Conservation (phyloP, 208 protist genomes). For the Herpetomonas samuelpessoai region DNA sequence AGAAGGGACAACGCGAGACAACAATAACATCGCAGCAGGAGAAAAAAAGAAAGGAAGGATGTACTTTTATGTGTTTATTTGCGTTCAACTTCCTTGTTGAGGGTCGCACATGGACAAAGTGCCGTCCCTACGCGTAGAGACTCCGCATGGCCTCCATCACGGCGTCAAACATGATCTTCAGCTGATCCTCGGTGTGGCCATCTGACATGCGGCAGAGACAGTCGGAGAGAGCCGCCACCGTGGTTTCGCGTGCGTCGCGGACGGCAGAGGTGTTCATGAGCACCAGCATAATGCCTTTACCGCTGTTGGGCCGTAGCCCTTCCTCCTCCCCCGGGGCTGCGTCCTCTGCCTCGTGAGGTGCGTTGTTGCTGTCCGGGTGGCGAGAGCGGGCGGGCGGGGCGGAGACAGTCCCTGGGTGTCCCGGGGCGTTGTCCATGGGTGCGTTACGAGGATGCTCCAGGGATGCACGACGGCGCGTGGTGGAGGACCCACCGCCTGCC, state of each 20-base stretch:
- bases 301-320: not conserved
- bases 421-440: not conserved
- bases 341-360: not conserved
- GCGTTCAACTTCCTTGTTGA: no score
- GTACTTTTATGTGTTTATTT: no score
- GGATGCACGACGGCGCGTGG: no score
- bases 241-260: constrained; percentile 33
- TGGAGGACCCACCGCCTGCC: not conserved
- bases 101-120: no score
- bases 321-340: not conserved
- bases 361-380: not conserved
- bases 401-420: no score
- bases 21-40: not conserved
- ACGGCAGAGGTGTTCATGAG: constrained; percentile 23
- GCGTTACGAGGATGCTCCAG: not conserved
- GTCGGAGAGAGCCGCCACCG: constrained; percentile 38
- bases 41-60: constrained; percentile 7
- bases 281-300: constrained; percentile 38
- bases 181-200: constrained; percentile 15
- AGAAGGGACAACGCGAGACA: not conserved
- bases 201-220: constrained; percentile 12
- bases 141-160: constrained; percentile 32
- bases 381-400: no score
- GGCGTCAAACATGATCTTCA: constrained; percentile 31
- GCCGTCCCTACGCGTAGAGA: constrained; percentile 29